Evolutionary conservation across 1,139 yeast species (phyloP).

Genomic region (Magnusiomyces magnusii): DNA sequence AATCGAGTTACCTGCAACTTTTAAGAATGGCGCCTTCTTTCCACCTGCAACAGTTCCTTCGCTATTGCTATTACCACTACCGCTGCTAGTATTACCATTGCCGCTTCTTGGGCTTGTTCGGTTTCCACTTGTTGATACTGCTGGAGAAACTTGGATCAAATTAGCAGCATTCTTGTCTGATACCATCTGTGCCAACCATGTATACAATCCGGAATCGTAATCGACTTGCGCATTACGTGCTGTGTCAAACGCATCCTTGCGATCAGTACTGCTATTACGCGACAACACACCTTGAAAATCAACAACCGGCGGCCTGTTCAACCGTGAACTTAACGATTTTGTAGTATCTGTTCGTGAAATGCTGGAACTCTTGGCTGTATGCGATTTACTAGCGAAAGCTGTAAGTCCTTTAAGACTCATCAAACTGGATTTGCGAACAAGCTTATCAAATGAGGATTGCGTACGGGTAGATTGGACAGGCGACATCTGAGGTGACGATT

Average conservation of each 20-base stretch:
- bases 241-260: slow-evolving; percentile 25
- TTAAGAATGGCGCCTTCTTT: slow-evolving; percentile 3
- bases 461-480: slow-evolving; percentile 1
- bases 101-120: slow-evolving; percentile 22
- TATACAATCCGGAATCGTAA: slow-evolving; percentile 31
- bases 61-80: slow-evolving; percentile 8
- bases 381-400: not conserved
- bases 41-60: slow-evolving; percentile 19
- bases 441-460: not conserved
- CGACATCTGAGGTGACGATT: not conserved
- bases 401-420: not conserved
- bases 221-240: slow-evolving; percentile 29
- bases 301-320: slow-evolving; percentile 31
- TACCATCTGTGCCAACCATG: slow-evolving; percentile 29
- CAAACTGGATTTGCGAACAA: not conserved
- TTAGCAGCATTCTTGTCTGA: slow-evolving; percentile 11
- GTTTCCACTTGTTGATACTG: slow-evolving; percentile 20
- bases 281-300: slow-evolving; percentile 31
- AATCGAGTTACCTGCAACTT: slow-evolving; percentile 20
- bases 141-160: not conserved
- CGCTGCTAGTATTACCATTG: slow-evolving; percentile 10
- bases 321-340: slow-evolving; percentile 1
- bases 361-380: not conserved
- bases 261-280: slow-evolving; percentile 25
- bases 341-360: not conserved